Base-by-base conservation (phyloP, 1,139 yeast species). In the Spathaspora sp. region DNA sequence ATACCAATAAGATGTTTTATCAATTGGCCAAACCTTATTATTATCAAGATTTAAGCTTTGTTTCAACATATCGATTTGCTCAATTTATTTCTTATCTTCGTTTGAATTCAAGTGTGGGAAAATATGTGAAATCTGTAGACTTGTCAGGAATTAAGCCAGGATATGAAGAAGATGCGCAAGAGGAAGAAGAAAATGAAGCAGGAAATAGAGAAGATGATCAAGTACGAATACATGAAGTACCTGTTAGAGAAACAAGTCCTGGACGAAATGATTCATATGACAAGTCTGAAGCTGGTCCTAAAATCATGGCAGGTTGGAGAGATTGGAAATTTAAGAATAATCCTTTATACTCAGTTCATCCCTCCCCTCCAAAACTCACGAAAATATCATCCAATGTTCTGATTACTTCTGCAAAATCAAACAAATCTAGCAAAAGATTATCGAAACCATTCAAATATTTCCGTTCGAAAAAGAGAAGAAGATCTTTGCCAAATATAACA, bases 271-370 rank as follows among this genome's bases (percentile, higher is more conserved):
- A 11, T n/a, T 20, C n/a, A 17, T 27, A 26, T 11, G 7, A 11
- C n/a, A 38, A 49, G 44, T 40, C 16, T 24, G 17, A 56, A 50
- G 4, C 56, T 49, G 17, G 47, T 45, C 33, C 47, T 7, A 58
- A 61, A 34, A 63, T 65, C 3, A 60, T 71, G 40, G 93, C 96
- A 0, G 86, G 93, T 11, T 89, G 96, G 96, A 75, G 96, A 58
- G 96, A 89, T 62, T 87, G 96, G 95, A 84, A 87, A 56, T 84
- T 77, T 55, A 76, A 86, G 51, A 78, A 77, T 41, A 89, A 86
- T 60, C 88, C 91, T 1, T 61, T 86, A 25, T 86, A 86, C 60
- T 60, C 74, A 1, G 53, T 64, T 23, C 69, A 64, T 47, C 57
- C 63, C 0, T 58, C 57, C 43, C 51, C 61, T 1, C 54, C 60